These are phyloP conservation scores for Hygrocybe punicea DNA, from an alignment of 768 basidiomycete genomes.

Conservation along the genomic window DNA sequence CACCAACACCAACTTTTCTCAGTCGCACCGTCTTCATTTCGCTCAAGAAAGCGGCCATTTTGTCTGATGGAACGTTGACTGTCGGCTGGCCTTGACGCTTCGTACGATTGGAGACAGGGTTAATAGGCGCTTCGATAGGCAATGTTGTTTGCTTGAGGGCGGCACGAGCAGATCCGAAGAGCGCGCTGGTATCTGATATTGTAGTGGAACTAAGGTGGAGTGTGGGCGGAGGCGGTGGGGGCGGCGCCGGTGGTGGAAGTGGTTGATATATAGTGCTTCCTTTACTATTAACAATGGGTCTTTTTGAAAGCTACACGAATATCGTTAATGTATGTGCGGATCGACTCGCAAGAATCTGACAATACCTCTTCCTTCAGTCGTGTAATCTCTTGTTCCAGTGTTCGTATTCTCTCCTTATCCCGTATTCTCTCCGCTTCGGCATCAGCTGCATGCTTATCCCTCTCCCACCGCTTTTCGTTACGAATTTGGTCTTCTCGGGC, in stretches of 20 bases:
- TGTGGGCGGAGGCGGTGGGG: constrained; percentile 41
- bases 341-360: constrained; percentile 6
- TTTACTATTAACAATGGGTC: constrained; percentile 21
- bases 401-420: constrained; percentile 62
- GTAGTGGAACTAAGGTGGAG: constrained; percentile 14
- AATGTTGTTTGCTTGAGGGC: constrained; percentile 53
- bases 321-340: not conserved
- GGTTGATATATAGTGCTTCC: constrained; percentile 22
- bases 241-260: constrained; percentile 31
- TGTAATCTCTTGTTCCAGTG: constrained; percentile 64
- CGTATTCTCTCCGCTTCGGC: constrained; percentile 43
- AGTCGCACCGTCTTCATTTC: constrained; percentile 77
- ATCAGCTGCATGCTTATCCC: constrained; percentile 32
- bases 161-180: constrained; percentile 64
- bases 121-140: constrained; percentile 69
- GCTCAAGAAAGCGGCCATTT: constrained; percentile 77
- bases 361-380: constrained; percentile 55
- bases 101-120: constrained; percentile 31
- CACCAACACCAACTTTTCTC: constrained; percentile 47
- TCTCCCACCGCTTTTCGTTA: constrained; percentile 41
- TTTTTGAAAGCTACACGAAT: constrained; percentile 44
- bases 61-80: constrained; percentile 70
- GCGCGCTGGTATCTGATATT: constrained; percentile 30
- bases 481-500: constrained; percentile 51
- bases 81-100: constrained; percentile 60